phyloP scores from a whole-genome alignment of 768 basidiomycete genomes.

The Boletus huronensis region DNA sequence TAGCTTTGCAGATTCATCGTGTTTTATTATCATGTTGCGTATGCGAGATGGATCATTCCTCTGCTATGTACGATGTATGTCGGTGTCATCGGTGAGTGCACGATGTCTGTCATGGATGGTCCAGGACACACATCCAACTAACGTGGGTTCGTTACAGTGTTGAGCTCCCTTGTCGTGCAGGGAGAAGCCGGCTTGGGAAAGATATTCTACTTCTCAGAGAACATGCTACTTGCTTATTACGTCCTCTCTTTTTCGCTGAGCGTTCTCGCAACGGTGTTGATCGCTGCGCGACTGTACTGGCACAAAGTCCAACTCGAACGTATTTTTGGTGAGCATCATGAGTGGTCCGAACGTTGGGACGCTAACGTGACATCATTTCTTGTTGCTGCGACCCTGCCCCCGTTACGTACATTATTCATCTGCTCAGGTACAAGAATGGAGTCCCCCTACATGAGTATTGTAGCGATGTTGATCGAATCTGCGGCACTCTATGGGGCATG shows the following conservation, averaged over 20 bases:
- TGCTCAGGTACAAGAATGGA: constrained; percentile 11
- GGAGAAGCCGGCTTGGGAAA: constrained; percentile 14
- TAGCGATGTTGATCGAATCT: constrained; percentile 23
- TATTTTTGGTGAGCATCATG: constrained; percentile 23
- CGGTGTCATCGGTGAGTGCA: constrained; percentile 21
- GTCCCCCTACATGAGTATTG: constrained; percentile 24
- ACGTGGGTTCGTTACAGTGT: constrained; percentile 4
- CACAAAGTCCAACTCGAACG: constrained; percentile 24
- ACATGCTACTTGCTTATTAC: constrained; percentile 23
- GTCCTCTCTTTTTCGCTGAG: constrained; percentile 24
- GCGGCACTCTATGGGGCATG: constrained; percentile 23
- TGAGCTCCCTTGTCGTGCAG: constrained; percentile 20
- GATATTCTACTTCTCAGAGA: constrained; percentile 22
- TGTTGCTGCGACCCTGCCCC: not conserved
- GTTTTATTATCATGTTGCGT: constrained; percentile 20
- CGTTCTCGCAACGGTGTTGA: constrained; percentile 21
- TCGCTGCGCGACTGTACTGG: constrained; percentile 23
- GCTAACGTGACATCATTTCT: not conserved
- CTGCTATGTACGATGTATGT: constrained; percentile 23
- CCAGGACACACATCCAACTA: not conserved
- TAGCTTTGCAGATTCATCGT: constrained; percentile 26
- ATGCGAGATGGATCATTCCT: constrained; percentile 26
- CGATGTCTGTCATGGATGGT: not conserved
- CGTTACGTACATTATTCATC: not conserved
- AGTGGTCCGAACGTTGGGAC: not conserved